These are phyloP conservation scores for Syncephalastrum sp. DNA, from an alignment of 371 early-diverging fungal genomes.

Conservation along the genomic window DNA sequence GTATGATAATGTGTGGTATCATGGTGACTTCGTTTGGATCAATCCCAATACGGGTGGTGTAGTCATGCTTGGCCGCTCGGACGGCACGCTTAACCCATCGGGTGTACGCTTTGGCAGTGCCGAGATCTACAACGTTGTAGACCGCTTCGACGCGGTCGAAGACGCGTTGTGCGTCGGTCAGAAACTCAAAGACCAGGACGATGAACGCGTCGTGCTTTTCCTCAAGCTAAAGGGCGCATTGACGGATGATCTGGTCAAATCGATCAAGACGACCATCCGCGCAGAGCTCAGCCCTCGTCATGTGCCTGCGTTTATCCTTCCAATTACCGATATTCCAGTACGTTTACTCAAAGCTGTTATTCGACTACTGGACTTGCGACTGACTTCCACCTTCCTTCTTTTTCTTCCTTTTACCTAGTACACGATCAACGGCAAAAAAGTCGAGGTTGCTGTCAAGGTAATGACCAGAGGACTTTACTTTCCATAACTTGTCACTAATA, in stretches of 20 bases:
- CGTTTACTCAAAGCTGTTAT: constrained; percentile 10
- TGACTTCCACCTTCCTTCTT: not conserved
- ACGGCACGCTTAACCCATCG: constrained; percentile 94
- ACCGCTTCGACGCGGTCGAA: constrained; percentile 55
- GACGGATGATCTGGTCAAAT: constrained; percentile 48
- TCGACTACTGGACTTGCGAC: not conserved
- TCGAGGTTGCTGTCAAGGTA: constrained; percentile 93
- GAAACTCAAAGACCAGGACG: constrained; percentile 66
- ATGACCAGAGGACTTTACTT: not conserved
- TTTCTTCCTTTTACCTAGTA: constrained; percentile 47
- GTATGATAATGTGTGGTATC: constrained; percentile 87
- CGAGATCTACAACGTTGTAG: constrained; percentile 92
- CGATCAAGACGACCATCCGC: constrained; percentile 77
- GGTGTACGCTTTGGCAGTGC: constrained; percentile 96
- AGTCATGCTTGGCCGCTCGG: constrained; percentile 93
- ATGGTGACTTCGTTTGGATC: constrained; percentile 92
- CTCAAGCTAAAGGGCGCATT: constrained; percentile 66
- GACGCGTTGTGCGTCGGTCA: constrained; percentile 81
- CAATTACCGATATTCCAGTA: constrained; percentile 85
- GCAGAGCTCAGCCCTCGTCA: constrained; percentile 87
- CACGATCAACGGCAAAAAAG: constrained; percentile 96
- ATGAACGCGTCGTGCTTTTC: constrained; percentile 93
- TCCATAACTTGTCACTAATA: not conserved
- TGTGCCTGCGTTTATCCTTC: constrained; percentile 88
- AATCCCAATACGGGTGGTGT: constrained; percentile 89